Evolutionary conservation across 2,329 filamentous ascomycete species (phyloP).

Genomic region (Blastomyces parvus): DNA sequence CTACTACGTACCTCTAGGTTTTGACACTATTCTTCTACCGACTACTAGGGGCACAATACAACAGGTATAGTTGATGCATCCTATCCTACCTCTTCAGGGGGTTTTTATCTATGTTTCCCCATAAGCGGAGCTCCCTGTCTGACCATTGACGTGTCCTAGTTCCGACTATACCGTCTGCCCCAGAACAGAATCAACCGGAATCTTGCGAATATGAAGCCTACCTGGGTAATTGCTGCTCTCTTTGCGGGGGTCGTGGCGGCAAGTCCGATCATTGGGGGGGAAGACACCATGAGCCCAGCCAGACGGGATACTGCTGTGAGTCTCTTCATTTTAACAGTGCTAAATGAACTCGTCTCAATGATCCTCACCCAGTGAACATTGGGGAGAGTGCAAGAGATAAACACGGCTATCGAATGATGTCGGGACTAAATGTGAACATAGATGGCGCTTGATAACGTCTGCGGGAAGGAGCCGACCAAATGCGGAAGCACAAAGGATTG

Average conservation of each 20-base stretch:
- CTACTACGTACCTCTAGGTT: too few species aligned
- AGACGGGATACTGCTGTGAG: constrained; percentile 1
- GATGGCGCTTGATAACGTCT: not conserved
- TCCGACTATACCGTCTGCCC: not conserved
- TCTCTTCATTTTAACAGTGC: not conserved
- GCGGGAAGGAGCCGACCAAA: not conserved
- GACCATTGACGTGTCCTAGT: not conserved
- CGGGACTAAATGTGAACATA: not conserved
- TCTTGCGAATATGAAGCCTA: constrained; percentile 4
- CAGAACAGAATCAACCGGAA: not conserved
- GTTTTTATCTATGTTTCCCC: too few species aligned
- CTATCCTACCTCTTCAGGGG: too few species aligned
- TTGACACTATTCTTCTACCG: too few species aligned
- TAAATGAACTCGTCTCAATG: not conserved
- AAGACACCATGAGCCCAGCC: not conserved
- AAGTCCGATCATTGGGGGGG: not conserved
- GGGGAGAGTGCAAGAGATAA: not conserved
- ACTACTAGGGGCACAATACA: too few species aligned
- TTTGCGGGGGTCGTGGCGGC: not conserved
- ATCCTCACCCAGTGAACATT: not conserved
- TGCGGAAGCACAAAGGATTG: constrained; percentile 1
- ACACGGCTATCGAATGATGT: too few species aligned
- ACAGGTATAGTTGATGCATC: too few species aligned
- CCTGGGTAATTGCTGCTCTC: constrained; percentile 3
- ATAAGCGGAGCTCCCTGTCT: too few species aligned